A percentile compares a stretch with the other conserved stretches of the same genome.
These are phyloP conservation scores for Agrostemma githago DNA, from an alignment of 148 eudicot species.

Conservation along the genomic window DNA sequence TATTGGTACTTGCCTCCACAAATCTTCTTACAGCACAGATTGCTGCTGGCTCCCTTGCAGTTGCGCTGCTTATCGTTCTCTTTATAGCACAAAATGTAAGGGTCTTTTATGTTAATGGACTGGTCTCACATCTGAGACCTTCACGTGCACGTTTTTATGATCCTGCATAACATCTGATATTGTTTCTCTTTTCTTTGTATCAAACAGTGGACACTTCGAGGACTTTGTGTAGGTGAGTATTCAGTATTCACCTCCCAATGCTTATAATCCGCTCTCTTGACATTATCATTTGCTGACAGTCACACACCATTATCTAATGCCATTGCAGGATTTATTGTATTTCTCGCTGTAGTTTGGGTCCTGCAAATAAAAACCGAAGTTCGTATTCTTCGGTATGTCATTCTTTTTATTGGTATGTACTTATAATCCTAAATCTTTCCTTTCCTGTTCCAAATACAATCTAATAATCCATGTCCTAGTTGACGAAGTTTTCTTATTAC, in stretches of 20 bases:
- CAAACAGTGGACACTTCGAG: conserved; percentile 96
- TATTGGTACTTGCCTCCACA: conserved; percentile 87
- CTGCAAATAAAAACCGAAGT: conserved; percentile 74
- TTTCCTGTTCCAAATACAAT: conserved; percentile 9
- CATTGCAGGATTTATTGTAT: conserved; percentile 72
- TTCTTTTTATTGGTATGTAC: conserved; percentile 85
- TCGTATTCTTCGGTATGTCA: conserved; percentile 74
- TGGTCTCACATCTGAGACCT: not conserved
- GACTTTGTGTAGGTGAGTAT: conserved; percentile 82
- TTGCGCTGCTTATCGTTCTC: conserved; percentile 73
- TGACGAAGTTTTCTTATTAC: not conserved
- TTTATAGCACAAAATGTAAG: conserved; percentile 89
- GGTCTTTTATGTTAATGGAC: not conserved
- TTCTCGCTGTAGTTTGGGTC: conserved; percentile 74
- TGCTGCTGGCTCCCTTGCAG: conserved; percentile 91
- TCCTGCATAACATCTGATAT: conserved; percentile 13
- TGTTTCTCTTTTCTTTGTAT: conserved; percentile 12
- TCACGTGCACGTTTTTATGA: not conserved
- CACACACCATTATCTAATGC: not conserved
- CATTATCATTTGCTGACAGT: conserved; percentile 5
- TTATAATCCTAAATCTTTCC: conserved; percentile 14
- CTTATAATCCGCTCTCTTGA: not conserved
- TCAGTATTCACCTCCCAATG: conserved; percentile 17
- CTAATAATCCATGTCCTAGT: not conserved
- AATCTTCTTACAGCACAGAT: conserved; percentile 76